Conservation (phyloP, 2,329 filamentous ascomycete genomes). For the Neophaeococcomyces aloes region DNA sequence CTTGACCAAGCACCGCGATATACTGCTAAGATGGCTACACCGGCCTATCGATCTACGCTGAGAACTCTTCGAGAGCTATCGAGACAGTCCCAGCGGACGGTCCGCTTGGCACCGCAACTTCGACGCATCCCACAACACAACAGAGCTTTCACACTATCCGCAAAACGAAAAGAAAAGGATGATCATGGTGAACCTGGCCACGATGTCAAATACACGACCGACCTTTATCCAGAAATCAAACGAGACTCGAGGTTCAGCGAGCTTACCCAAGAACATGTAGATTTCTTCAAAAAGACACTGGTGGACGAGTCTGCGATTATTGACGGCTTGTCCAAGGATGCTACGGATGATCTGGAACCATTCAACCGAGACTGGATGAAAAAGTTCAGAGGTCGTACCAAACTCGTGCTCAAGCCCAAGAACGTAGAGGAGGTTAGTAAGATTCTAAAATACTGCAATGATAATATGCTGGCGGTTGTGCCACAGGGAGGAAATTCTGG, state of each 20-base stretch:
- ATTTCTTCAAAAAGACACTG: constrained; percentile 70
- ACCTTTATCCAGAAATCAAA: constrained; percentile 69
- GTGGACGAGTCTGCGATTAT: constrained; percentile 69
- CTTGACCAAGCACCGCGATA: not conserved
- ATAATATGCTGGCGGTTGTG: constrained; percentile 81
- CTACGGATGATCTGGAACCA: constrained; percentile 68
- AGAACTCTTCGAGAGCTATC: constrained; percentile 1
- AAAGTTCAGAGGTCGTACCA: constrained; percentile 87
- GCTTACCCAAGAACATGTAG: constrained; percentile 68
- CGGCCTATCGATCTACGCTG: not conserved
- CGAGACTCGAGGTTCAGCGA: constrained; percentile 61
- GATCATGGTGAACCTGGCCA: constrained; percentile 14
- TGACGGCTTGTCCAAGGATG: constrained; percentile 67
- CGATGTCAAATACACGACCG: constrained; percentile 63
- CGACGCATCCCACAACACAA: constrained; percentile 5
- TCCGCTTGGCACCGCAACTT: not conserved
- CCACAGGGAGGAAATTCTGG: constrained; percentile 97
- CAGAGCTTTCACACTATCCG: constrained; percentile 13
- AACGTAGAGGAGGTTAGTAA: constrained; percentile 81
- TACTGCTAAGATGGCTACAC: not conserved
- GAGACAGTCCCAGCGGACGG: not conserved
- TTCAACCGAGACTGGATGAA: constrained; percentile 99
- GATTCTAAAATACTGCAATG: constrained; percentile 90
- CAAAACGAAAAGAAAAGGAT: constrained; percentile 8
- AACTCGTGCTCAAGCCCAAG: constrained; percentile 74